Conservation (phyloP, 306 rosid genomes). For the Astragalus glycyphyllos region DNA sequence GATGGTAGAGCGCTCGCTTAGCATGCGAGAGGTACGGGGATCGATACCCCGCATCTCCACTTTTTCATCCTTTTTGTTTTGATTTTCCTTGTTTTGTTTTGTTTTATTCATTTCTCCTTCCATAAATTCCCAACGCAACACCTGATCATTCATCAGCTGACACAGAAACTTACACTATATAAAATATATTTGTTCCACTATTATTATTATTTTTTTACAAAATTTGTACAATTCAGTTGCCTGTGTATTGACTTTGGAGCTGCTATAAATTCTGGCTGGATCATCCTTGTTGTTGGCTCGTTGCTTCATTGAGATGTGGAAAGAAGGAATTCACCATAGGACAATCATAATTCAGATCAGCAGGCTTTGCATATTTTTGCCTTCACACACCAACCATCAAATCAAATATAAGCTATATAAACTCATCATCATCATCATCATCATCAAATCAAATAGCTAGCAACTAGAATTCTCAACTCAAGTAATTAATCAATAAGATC, state of each 20-base stretch:
- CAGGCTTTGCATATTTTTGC: slow-evolving; percentile 81
- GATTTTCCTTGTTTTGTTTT: too few relatives aligned
- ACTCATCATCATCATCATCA: neutral
- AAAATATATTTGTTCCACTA: too few relatives aligned
- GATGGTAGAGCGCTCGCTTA: slow-evolving; percentile 99
- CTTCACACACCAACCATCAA: slow-evolving; percentile 45
- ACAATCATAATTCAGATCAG: slow-evolving; percentile 87
- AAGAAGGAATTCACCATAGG: slow-evolving; percentile 84
- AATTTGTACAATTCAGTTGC: neutral
- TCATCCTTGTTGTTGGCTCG: slow-evolving; percentile 15
- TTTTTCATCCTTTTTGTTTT: too few relatives aligned
- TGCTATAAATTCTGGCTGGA: neutral
- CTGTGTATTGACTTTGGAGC: neutral
- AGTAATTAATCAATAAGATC: neutral
- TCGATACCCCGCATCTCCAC: slow-evolving; percentile 90
- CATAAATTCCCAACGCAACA: too few relatives aligned
- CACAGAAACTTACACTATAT: neutral
- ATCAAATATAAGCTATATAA: neutral
- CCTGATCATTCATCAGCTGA: neutral
- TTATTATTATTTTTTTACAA: too few relatives aligned
- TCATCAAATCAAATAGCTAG: neutral
- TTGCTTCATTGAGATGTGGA: slow-evolving; percentile 62
- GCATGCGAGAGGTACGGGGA: slow-evolving; percentile 97
- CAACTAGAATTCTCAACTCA: neutral
- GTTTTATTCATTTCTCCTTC: too few relatives aligned